These are phyloP conservation scores for Onygenales sp. DNA, from an alignment of 2,329 filamentous ascomycete genomes.

Conservation along the genomic window DNA sequence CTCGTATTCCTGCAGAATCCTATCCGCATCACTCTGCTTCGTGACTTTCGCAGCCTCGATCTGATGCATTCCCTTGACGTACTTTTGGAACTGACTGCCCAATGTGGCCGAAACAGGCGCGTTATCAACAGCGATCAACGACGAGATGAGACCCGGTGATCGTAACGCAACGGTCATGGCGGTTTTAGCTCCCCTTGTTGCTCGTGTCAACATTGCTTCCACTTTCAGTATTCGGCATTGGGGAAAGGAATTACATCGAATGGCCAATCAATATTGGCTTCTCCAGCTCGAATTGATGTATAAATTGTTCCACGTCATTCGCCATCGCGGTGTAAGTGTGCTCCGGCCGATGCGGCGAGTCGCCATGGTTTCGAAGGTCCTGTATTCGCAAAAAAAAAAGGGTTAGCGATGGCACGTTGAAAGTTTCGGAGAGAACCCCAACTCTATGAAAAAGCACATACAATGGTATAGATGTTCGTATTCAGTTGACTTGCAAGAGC, in stretches of 20 bases:
- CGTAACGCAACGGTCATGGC: constrained; percentile 73
- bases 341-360: constrained; percentile 61
- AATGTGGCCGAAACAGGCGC: constrained; percentile 70
- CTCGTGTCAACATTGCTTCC: background rate
- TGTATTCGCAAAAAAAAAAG: constrained; percentile 21
- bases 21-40: constrained; percentile 68
- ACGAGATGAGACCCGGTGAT: constrained; percentile 53
- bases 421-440: constrained; percentile 6
- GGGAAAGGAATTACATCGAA: constrained; percentile 57
- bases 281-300: constrained; percentile 52
- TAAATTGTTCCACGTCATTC: constrained; percentile 69
- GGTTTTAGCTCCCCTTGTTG: constrained; percentile 66
- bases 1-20: constrained; percentile 67
- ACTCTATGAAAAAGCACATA: constrained; percentile 30
- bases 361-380: constrained; percentile 88
- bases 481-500: constrained; percentile 66
- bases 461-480: constrained; percentile 67
- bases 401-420: background rate
- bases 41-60: constrained; percentile 62
- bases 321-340: constrained; percentile 76
- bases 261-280: constrained; percentile 71
- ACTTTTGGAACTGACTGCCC: constrained; percentile 56
- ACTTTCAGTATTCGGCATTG: background rate
- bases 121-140: constrained; percentile 76
- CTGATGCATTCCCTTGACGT: constrained; percentile 58